Conservation (phyloP, 768 basidiomycete species). For the Naganishia antarctica region DNA sequence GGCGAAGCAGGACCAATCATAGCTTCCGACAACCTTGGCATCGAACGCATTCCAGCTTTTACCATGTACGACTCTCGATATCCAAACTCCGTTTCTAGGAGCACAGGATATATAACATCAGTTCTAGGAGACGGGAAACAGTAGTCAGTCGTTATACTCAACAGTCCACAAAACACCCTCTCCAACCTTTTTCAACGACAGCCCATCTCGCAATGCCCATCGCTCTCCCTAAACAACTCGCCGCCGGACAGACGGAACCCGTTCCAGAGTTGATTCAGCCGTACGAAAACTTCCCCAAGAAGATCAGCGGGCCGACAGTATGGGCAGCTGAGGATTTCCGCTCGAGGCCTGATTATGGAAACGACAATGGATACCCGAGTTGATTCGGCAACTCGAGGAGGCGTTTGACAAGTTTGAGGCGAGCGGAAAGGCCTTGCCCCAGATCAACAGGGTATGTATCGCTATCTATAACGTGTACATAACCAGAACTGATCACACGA, state of each 20-base stretch:
- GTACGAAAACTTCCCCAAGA: constrained; percentile 37
- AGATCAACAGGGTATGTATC: constrained; percentile 35
- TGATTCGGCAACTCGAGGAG: constrained; percentile 37
- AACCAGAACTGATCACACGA: too few relatives aligned
- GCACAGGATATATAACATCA: too few relatives aligned
- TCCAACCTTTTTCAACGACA: too few relatives aligned
- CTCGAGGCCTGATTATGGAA: constrained; percentile 39
- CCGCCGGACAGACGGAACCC: constrained; percentile 41
- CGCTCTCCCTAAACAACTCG: constrained; percentile 27
- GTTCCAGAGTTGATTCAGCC: constrained; percentile 34
- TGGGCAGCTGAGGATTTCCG: constrained; percentile 42
- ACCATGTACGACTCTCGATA: too few relatives aligned
- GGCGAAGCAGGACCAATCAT: too few relatives aligned
- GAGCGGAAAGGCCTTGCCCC: constrained; percentile 32
- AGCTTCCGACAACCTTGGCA: too few relatives aligned
- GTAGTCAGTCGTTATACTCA: too few relatives aligned
- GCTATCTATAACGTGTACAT: background rate
- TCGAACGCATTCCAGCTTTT: too few relatives aligned
- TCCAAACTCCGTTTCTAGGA: too few relatives aligned
- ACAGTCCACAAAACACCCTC: too few relatives aligned
- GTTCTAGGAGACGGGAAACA: too few relatives aligned
- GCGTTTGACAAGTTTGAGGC: constrained; percentile 35
- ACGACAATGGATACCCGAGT: constrained; percentile 33
- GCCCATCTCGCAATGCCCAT: constrained; percentile 16
- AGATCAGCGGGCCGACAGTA: constrained; percentile 40